Percentiles rank a stretch among this genome's conserved stretches.
These are phyloP conservation scores for Triticum urartu DNA, from an alignment of 176 grass and related monocot species.

Conservation along the genomic window DNA sequence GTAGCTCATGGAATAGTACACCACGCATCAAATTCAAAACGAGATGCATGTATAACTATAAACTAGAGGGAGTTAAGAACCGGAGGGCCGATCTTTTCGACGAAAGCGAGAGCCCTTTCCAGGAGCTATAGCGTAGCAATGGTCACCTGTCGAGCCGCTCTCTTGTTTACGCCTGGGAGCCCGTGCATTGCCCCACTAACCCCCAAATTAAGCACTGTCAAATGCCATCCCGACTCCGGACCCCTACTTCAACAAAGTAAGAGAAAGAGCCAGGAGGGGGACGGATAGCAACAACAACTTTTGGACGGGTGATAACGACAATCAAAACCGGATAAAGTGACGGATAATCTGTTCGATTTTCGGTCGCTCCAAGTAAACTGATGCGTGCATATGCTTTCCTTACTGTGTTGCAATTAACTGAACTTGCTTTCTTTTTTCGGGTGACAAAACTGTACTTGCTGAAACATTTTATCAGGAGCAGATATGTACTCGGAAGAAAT, in stretches of 20 bases:
- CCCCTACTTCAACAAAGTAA: slow-evolving; percentile 30
- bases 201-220: slow-evolving; percentile 22
- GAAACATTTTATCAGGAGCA: too few species aligned
- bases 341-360: background rate
- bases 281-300: background rate
- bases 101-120: slow-evolving; percentile 52
- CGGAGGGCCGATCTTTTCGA: slow-evolving; percentile 28
- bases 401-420: background rate
- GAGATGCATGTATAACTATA: background rate
- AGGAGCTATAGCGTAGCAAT: slow-evolving; percentile 37
- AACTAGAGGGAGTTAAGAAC: background rate
- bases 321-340: slow-evolving; percentile 1
- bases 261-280: background rate
- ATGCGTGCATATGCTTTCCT: background rate
- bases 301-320: background rate
- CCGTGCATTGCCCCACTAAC: slow-evolving; percentile 26
- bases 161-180: slow-evolving; percentile 26
- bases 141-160: slow-evolving; percentile 37
- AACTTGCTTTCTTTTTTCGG: background rate
- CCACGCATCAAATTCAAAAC: slow-evolving; percentile 26
- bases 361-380: background rate
- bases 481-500: too few species aligned
- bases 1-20: background rate
- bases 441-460: too few species aligned
- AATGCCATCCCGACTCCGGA: background rate